Conservation (phyloP, 805 yeast species). For the Candida ascalaphidarum region DNA sequence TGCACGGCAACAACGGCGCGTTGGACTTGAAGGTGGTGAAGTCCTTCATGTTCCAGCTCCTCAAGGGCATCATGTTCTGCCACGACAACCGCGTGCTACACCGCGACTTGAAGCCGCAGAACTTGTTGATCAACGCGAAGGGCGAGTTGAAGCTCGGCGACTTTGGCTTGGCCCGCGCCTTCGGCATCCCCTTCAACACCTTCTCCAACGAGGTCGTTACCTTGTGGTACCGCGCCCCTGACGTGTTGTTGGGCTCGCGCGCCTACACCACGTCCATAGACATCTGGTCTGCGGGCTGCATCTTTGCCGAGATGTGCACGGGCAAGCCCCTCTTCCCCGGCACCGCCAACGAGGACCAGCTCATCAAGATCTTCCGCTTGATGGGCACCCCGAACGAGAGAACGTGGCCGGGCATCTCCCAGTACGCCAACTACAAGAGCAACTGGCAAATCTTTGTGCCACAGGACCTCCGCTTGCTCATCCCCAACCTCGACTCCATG, state of each 20-base stretch:
- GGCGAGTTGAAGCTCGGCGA: constrained; percentile 94
- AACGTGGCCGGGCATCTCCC: constrained; percentile 96
- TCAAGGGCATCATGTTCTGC: constrained; percentile 83
- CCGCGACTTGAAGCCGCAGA: constrained; percentile 91
- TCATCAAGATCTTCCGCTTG: constrained; percentile 80
- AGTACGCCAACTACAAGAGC: constrained; percentile 76
- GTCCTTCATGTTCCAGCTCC: constrained; percentile 88
- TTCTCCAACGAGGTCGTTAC: constrained; percentile 97
- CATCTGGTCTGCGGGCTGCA: constrained; percentile 98
- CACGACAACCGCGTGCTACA: constrained; percentile 81
- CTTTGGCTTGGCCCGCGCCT: constrained; percentile 95
- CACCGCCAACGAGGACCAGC: constrained; percentile 90
- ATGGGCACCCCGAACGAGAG: constrained; percentile 96
- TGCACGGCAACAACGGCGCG: constrained; percentile 69
- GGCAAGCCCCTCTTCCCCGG: constrained; percentile 97
- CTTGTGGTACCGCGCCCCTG: constrained; percentile 97
- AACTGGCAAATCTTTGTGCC: constrained; percentile 83
- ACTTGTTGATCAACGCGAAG: constrained; percentile 75
- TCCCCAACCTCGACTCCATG: constrained; percentile 61
- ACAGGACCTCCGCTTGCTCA: constrained; percentile 67
- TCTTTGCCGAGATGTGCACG: constrained; percentile 97
- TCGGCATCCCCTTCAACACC: constrained; percentile 96
- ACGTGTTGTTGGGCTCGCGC: constrained; percentile 88
- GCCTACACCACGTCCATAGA: constrained; percentile 96
- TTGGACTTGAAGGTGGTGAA: constrained; percentile 67